Evolutionary conservation across 2,329 filamentous ascomycete genomes (phyloP).

Genomic region (Pyricularia sp.): DNA sequence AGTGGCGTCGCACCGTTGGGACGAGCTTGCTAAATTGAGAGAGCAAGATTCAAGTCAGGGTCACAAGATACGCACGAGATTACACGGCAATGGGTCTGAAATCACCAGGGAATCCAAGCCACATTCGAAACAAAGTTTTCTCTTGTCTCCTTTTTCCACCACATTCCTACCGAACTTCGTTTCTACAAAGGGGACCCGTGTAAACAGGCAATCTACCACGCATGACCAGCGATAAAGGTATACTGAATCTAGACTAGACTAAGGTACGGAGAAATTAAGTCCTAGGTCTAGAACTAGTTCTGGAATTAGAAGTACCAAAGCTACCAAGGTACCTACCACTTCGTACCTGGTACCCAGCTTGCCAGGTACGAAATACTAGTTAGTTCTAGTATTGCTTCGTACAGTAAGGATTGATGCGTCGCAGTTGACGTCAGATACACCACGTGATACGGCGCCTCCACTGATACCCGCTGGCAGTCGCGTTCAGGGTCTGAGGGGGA

Average conservation of each 20-base stretch:
- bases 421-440: not conserved
- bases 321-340: too few species aligned
- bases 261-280: too few species aligned
- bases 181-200: too few species aligned
- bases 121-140: not conserved
- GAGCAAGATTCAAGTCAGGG: not conserved
- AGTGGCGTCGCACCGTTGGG: not conserved
- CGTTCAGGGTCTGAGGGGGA: not conserved
- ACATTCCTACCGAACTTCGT: too few species aligned
- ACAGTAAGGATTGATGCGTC: not conserved
- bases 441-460: not conserved
- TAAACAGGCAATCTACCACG: too few species aligned
- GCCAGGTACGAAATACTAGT: too few species aligned
- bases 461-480: not conserved
- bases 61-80: not conserved
- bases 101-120: not conserved
- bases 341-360: too few species aligned
- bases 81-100: not conserved
- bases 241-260: too few species aligned
- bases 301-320: too few species aligned
- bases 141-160: not conserved
- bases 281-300: too few species aligned
- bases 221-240: too few species aligned
- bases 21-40: not conserved
- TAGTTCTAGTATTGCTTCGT: too few species aligned